A percentile compares a stretch with the other conserved stretches of the same genome.
phyloP scores from a whole-genome alignment of 2,329 filamentous ascomycete genomes.

The Ophioceras dolichostomum region DNA sequence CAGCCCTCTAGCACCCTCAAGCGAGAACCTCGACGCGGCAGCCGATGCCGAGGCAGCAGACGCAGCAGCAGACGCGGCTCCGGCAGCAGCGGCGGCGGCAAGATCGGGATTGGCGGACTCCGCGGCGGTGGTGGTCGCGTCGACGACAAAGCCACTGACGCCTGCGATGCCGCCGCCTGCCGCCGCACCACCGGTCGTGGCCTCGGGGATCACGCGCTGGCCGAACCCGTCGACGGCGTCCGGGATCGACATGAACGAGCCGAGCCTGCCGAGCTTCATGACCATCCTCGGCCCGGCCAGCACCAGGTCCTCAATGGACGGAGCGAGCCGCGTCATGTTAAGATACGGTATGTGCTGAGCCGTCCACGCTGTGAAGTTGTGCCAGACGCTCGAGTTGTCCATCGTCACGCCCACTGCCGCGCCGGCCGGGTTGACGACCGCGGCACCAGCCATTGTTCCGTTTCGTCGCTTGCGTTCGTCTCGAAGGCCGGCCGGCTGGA shows the following conservation, averaged over 20 bases:
- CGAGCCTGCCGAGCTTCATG: slow-evolving; percentile 52
- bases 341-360: slow-evolving; percentile 26
- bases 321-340: slow-evolving; percentile 46
- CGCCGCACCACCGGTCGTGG: no score
- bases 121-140: slow-evolving; percentile 18
- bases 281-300: slow-evolving; percentile 59
- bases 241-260: slow-evolving; percentile 47
- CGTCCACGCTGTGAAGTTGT: slow-evolving; percentile 43
- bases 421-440: slow-evolving; percentile 2
- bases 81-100: slow-evolving; percentile 25
- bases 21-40: slow-evolving; percentile 32
- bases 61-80: slow-evolving; percentile 18
- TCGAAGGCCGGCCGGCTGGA: no score
- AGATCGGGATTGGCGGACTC: slow-evolving; percentile 22
- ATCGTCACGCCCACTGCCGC: slow-evolving; percentile 17
- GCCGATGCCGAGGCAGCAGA: slow-evolving; percentile 12
- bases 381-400: slow-evolving; percentile 32
- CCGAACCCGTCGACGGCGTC: slow-evolving; percentile 50
- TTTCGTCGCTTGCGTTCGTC: background rate
- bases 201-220: slow-evolving; percentile 46
- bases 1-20: slow-evolving; percentile 55
- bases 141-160: slow-evolving; percentile 21
- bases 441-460: slow-evolving; percentile 13
- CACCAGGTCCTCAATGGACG: slow-evolving; percentile 56
- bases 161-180: no score